These are phyloP conservation scores for Firmiana major DNA, from an alignment of 345 rosid species.

Conservation along the genomic window DNA sequence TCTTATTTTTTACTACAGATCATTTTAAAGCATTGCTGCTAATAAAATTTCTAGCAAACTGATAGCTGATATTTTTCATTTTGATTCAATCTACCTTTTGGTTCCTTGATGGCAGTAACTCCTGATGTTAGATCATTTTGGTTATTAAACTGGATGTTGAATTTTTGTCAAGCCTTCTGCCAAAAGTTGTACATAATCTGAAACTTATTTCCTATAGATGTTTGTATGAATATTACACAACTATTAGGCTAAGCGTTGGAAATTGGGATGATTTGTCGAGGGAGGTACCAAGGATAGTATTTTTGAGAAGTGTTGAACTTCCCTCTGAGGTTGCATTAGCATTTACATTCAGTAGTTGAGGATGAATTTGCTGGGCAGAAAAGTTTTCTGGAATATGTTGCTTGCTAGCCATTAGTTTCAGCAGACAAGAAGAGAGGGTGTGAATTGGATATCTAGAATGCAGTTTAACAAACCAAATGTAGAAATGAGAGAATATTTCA, in stretches of 20 bases:
- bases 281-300: not conserved
- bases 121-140: not conserved
- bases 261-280: not conserved
- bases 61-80: not conserved
- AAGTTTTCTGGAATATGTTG: not conserved
- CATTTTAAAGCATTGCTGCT: not conserved
- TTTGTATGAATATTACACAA: not conserved
- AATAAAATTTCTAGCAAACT: not conserved
- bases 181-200: not conserved
- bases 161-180: not conserved
- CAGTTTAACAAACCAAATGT: not conserved
- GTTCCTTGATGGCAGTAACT: not conserved
- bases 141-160: not conserved
- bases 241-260: not conserved
- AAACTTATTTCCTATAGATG: not conserved
- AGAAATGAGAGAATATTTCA: not conserved
- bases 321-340: not conserved
- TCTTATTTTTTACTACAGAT: not conserved
- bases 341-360: not conserved
- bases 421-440: not conserved
- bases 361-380: not conserved
- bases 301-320: not conserved
- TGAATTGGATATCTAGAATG: not conserved
- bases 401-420: not conserved
- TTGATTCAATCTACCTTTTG: not conserved